These are phyloP conservation scores for Gyromitra esculenta DNA, from an alignment of 2,329 filamentous ascomycete species.

Conservation along the genomic window DNA sequence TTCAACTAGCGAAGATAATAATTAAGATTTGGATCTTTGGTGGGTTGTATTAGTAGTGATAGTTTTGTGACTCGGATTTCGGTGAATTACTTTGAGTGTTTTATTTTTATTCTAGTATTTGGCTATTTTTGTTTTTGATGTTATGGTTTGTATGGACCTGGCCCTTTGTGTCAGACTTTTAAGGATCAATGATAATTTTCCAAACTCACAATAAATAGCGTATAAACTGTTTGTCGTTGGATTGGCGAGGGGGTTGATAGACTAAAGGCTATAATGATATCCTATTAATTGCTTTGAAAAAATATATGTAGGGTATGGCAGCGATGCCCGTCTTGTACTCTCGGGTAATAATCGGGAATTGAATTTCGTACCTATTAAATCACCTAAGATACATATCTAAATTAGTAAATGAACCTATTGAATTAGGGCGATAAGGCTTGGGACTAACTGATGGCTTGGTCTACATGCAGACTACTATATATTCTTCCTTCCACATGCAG, in stretches of 20 bases:
- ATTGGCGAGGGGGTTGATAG: neutral
- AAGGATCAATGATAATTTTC: neutral
- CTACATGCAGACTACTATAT: no score
- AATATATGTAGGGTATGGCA: neutral
- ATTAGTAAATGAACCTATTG: no score
- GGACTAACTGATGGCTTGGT: no score
- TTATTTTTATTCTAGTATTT: neutral
- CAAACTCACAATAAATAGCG: neutral
- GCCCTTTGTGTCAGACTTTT: neutral
- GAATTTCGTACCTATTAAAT: no score
- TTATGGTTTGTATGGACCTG: neutral
- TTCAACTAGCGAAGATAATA: conserved; percentile 1
- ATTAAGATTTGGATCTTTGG: neutral
- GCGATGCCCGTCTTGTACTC: neutral
- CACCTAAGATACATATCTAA: no score
- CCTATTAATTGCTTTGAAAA: no score
- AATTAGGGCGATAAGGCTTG: no score
- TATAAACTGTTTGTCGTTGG: neutral
- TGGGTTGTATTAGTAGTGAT: neutral
- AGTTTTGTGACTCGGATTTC: neutral
- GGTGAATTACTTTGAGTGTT: conserved; percentile 1
- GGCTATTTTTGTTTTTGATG: neutral
- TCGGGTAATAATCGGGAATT: no score
- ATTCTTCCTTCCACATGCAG: no score
- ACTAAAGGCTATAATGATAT: neutral